Base-by-base conservation (phyloP, 176 grass and related monocot species). In the Rhynchospora breviuscula region DNA sequence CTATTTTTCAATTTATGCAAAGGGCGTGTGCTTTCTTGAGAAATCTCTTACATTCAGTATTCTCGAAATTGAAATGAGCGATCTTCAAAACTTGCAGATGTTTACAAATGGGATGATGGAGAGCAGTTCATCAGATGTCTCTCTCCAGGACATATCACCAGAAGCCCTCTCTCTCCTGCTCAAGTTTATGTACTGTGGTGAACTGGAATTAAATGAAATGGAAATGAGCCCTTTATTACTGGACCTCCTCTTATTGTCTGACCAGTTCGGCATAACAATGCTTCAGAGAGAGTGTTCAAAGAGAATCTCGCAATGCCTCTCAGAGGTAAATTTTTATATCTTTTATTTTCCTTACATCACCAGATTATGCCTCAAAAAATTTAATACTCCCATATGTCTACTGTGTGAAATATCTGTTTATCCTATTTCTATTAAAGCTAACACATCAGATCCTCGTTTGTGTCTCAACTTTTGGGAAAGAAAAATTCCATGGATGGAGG, bases 81-180 rank as follows among this genome's bases (percentile, higher is more conserved):
- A 52, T 60, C 10, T 88, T 17, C 15, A 58, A 58, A 68, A 79
- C 59, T 67, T 87, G 67, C 84, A 98, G 92, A 98, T 98, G 95
- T 98, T 98, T 61, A 93, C 90, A 69, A 98, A 98, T 80, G 95
- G 95, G 51, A 98, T 98, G 95, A 94, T 87, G 80, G 95, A 98
- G 86, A 98, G 89, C 89, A 90, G 68, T 22, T 65, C 92, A 9
- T 83, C 92, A 2, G 85, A 93, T 67, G 81, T 95, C 79, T 89
- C 57, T 77, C 92, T 98, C 0, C 63, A 84, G 81, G 95, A 94
- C 84, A 79, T 94, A 82, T 84, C 90, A 60, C 61, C 74, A 18
- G 89, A 98, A 87, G 87, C 89, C 44, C 95, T 98, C 44, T 89
- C 72, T 81, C 85, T 91, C 51, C 90, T 98, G 71, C 67, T 98